Base-by-base conservation (phyloP, 1,284 basidiomycete species). In the Ustilago trichophora region DNA sequence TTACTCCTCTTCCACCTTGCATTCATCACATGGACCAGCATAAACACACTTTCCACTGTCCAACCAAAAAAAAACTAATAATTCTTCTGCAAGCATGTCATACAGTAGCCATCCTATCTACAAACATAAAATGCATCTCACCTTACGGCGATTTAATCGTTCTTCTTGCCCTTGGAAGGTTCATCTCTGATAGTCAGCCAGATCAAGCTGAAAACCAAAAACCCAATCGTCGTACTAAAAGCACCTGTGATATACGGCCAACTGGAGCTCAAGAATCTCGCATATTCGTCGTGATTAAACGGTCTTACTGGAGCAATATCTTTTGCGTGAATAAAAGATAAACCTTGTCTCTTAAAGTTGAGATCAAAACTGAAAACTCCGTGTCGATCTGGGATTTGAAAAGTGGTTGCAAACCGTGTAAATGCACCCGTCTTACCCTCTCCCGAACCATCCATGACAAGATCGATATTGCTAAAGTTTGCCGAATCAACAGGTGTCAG, bases 331-430 rank as follows among this genome's bases (percentile, higher is more conserved):
- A 98, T 83, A 82, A 87, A 89, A 16, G 88, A 87, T 84, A 73
- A 92, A 86, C 94, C 94, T 77, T 88, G 88, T 50, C 95, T 88
- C 80, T 91, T 92, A 84, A 92, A 89, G 82, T 94, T 87, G 37
- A 97, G 84, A 24, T 91, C 85, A 80, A 98, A 94, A 79, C 96
- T 97, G 87, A 96, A 98, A 12, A 98, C 96, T 37, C 96, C 95
- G 81, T 98, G 96, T 53, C 93, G 85, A 83, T 98, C 95, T 3
- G 95, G 95, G 3, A 90, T 88, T 34, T 88, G 87, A 87, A 98
- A 94, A 2, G 86, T 87, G 4, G 89, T 86, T 10, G 86, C 85
- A 83, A 93, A 97, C 64, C 72, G 52, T 10, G 86, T 86, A 38
- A 46, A 18, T 10, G 74, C 52, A 18, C 66, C 26, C n/a, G n/a